Conservation (phyloP, 257 asterid genomes). For the Solanum sejunctum region DNA sequence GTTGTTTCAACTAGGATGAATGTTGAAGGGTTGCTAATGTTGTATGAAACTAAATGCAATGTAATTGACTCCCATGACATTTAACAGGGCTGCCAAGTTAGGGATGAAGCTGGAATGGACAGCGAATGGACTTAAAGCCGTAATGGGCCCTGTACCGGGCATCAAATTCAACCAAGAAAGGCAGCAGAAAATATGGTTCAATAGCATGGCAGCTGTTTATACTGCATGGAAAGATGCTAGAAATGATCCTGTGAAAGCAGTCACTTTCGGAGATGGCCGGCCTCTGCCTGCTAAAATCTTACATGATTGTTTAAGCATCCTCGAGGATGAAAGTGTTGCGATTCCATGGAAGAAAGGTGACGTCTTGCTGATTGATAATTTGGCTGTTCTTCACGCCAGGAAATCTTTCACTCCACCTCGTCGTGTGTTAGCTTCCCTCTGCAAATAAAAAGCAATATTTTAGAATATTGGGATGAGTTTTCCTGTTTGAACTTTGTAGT, state of each 20-base stretch:
- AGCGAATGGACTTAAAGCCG: constrained; percentile 44
- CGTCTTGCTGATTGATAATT: constrained; percentile 56
- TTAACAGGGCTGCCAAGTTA: constrained; percentile 57
- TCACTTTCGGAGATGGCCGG: constrained; percentile 63
- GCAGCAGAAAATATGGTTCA: constrained; percentile 69
- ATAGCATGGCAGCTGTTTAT: constrained; percentile 86
- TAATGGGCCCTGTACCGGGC: constrained; percentile 86
- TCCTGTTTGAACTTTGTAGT: neutral
- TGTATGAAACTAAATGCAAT: neutral
- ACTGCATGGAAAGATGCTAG: constrained; percentile 73
- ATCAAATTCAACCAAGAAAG: constrained; percentile 43
- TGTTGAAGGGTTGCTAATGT: neutral
- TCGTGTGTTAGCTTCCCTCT: constrained; percentile 65
- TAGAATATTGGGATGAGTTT: neutral
- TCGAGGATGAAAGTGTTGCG: constrained; percentile 68
- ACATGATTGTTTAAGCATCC: constrained; percentile 45
- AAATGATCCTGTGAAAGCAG: constrained; percentile 73
- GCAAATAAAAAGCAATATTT: constrained; percentile 32
- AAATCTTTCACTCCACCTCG: constrained; percentile 68
- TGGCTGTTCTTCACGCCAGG: constrained; percentile 82
- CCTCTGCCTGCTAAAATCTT: constrained; percentile 49
- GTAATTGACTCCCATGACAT: neutral
- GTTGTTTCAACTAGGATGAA: neutral
- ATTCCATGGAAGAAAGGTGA: constrained; percentile 84
- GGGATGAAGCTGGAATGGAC: constrained; percentile 85